Evolutionary conservation across 75 land plant genomes (phyloP).

Genomic region (Cupressus sempervirens): DNA sequence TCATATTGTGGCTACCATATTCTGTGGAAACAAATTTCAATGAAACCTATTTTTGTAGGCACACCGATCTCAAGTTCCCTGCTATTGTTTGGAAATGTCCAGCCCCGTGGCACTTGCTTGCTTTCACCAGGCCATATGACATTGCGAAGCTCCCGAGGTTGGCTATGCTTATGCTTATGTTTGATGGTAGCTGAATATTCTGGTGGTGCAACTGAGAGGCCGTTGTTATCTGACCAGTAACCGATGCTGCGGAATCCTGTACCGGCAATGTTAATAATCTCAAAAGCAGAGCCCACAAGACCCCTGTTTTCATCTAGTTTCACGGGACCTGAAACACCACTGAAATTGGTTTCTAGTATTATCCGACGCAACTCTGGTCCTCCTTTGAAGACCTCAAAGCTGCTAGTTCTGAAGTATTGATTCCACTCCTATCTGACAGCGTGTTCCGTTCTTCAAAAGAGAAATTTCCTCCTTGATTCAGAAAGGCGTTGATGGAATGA

Average conservation of each 20-base stretch:
- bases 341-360: conserved; percentile 47
- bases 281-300: conserved; percentile 60
- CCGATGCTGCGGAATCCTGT: conserved; percentile 36
- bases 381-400: conserved; percentile 43
- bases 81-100: too few relatives aligned
- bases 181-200: conserved; percentile 35
- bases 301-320: too few relatives aligned
- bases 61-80: conserved; percentile 50
- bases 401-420: conserved; percentile 30
- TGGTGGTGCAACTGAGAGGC: conserved; percentile 43
- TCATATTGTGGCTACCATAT: conserved; percentile 10
- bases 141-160: conserved; percentile 25
- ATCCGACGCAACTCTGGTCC: conserved; percentile 45
- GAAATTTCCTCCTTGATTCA: conserved; percentile 40
- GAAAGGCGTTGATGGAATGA: conserved; percentile 50
- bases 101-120: conserved; percentile 36
- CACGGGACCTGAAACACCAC: conserved; percentile 68
- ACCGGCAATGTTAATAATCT: conserved; percentile 41
- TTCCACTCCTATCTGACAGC: conserved; percentile 39
- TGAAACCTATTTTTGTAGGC: conserved; percentile 50
- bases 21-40: conserved; percentile 36
- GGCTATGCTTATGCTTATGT: conserved; percentile 21
- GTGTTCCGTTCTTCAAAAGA: conserved; percentile 43
- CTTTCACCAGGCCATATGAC: conserved; percentile 61
- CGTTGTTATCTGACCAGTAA: conserved; percentile 54